Percentiles rank a stretch among this genome's conserved stretches.
Evolutionary conservation across 805 yeast species (phyloP).

Genomic region (Candida nemodendra): DNA sequence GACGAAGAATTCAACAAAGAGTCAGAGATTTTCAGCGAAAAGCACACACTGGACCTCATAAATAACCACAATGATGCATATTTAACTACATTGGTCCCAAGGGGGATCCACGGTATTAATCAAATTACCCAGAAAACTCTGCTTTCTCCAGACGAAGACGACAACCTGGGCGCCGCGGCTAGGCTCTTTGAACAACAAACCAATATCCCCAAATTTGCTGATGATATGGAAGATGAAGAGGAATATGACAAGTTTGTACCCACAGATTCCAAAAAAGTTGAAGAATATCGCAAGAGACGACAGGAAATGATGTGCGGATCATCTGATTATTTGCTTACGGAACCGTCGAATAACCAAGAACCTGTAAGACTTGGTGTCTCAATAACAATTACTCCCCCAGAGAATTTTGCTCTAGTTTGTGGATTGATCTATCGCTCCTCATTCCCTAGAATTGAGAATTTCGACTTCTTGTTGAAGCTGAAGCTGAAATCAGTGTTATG

Average conservation of each 20-base stretch:
- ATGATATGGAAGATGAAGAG: slow-evolving; percentile 27
- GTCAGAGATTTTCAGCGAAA: slow-evolving; percentile 17
- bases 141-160: background rate
- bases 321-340: slow-evolving; percentile 2
- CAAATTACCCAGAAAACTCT: slow-evolving; percentile 4
- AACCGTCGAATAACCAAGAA: slow-evolving; percentile 3
- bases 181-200: too few relatives aligned
- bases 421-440: slow-evolving; percentile 80
- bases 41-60: slow-evolving; percentile 15
- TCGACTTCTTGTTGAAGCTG: slow-evolving; percentile 61
- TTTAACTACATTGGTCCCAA: slow-evolving; percentile 9
- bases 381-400: slow-evolving; percentile 61
- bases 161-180: background rate
- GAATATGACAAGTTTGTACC: slow-evolving; percentile 32
- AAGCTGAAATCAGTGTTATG: slow-evolving; percentile 74
- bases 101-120: slow-evolving; percentile 3
- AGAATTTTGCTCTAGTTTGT: slow-evolving; percentile 85
- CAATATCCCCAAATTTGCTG: background rate
- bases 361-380: background rate
- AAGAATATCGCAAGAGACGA: slow-evolving; percentile 14
- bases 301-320: slow-evolving; percentile 4
- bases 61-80: slow-evolving; percentile 13
- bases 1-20: slow-evolving; percentile 17
- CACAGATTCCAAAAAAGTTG: slow-evolving; percentile 21
- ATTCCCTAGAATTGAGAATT: slow-evolving; percentile 85